Base-by-base conservation (phyloP, 352 stramenopile genomes). In the Pythium rishiriense region DNA sequence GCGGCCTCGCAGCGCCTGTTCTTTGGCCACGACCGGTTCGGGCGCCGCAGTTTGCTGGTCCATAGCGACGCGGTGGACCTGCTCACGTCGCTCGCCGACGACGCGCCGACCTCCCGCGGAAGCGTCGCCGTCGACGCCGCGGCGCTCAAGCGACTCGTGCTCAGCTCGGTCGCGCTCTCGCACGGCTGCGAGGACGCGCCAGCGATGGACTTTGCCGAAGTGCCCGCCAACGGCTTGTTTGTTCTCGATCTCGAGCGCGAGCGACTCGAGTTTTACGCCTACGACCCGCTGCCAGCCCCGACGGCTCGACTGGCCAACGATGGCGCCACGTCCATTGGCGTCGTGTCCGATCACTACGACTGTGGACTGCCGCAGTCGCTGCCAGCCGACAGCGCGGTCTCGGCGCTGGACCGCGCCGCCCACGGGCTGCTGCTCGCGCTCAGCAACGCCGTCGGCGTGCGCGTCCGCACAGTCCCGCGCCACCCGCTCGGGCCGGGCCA, bases 1-100 rank as follows among this genome's bases (percentile, higher is more conserved):
- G 69, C 50, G 22, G 65, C 60, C 1, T 64, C 73, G 9, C 67
- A 91, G 29, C 70, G 74, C 37, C 29, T 98, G 37, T 97, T 96
- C 62, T 98, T 93, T 76, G 93, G 87, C 24, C 77, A 97, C 62
- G 96, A 98, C 72, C 73, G 75, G 10, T 90, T 97, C 64, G 94
- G 94, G 19, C 83, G 94, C 37, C 76, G 96, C 37, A 98, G 93
- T 73, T 66, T 98, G 28, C 66, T 98, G 15, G 82, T 84, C 24
- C 74, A 79, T 50, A 76, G 33, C 17, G 64, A 62, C 25, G 14
- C 26, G 22, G 21, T 11, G 11, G 66, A 75, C 51, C 26, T 74
- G 39, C 53, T 88, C 8, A 61, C 52, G 1, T 26, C 28, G 14
- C 31, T 46, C n/a, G 24, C 46, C 9, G 35, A 26, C 3, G 50